Evolutionary conservation across 2,329 filamentous ascomycete genomes (phyloP).

Genomic region (Diaporthe velutina): DNA sequence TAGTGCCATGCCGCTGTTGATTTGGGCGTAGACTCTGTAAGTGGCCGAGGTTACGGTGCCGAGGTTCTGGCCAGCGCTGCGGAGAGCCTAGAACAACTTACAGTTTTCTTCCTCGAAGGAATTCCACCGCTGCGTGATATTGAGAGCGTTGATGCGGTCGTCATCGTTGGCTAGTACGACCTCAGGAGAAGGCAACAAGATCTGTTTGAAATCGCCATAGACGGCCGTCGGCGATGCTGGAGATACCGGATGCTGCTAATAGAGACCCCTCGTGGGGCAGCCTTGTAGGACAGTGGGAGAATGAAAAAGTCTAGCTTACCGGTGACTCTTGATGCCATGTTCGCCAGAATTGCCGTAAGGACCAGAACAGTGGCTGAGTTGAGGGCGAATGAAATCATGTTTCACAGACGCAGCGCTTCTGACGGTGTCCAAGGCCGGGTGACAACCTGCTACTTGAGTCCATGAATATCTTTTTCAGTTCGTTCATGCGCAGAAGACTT

Average conservation of each 20-base stretch:
- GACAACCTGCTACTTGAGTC: no score
- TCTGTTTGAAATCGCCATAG: neutral
- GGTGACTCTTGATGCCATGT: neutral
- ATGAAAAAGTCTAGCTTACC: neutral
- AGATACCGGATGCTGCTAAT: neutral
- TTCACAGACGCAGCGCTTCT: no score
- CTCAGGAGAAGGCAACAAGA: neutral
- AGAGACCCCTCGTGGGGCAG: no score
- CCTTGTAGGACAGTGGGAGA: no score
- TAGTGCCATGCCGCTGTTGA: neutral
- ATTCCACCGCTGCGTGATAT: slow-evolving; percentile 4
- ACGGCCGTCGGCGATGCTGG: neutral
- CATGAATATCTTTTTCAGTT: no score
- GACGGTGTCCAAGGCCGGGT: no score
- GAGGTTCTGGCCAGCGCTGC: neutral
- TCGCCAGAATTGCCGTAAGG: neutral
- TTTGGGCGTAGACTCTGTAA: neutral
- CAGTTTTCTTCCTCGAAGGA: neutral
- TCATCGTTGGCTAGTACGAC: neutral
- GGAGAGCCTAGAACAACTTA: neutral
- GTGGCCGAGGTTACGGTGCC: neutral
- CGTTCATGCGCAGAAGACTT: accelerated
- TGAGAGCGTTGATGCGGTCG: neutral
- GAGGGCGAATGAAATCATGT: no score
- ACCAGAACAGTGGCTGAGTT: neutral